A percentile compares a stretch with the other conserved stretches of the same genome.
Conservation (phyloP, 1,139 yeast species). For the Yamadazyma dendronema region DNA sequence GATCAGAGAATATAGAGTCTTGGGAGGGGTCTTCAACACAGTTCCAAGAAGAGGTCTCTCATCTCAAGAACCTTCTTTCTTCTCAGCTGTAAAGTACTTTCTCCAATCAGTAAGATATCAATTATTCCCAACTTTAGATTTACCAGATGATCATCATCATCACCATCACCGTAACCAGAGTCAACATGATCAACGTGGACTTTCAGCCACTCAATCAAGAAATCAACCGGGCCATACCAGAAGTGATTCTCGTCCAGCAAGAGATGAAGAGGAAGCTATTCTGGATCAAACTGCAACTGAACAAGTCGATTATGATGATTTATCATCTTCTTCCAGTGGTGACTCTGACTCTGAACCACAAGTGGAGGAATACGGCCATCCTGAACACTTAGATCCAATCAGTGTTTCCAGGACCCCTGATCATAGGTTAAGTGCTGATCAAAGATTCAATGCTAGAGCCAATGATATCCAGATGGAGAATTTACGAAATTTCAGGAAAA, state of each 20-base stretch:
- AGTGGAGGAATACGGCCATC: background rate
- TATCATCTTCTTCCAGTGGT: slow-evolving; percentile 1
- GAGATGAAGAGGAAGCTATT: slow-evolving; percentile 11
- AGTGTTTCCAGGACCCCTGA: background rate
- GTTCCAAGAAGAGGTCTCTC: slow-evolving; percentile 19
- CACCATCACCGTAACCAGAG: background rate
- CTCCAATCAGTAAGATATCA: slow-evolving; percentile 21
- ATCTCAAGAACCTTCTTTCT: slow-evolving; percentile 33
- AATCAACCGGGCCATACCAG: too few species aligned
- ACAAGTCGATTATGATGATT: slow-evolving; percentile 6
- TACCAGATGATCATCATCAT: slow-evolving; percentile 18
- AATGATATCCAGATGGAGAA: slow-evolving; percentile 56
- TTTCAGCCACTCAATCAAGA: background rate
- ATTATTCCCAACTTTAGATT: slow-evolving; percentile 28
- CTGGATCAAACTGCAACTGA: background rate
- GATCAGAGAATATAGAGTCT: slow-evolving; percentile 53
- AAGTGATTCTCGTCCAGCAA: background rate
- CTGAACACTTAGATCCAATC: slow-evolving; percentile 1
- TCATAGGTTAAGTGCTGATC: slow-evolving; percentile 1
- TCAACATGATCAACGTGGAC: background rate
- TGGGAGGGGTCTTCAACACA: slow-evolving; percentile 47
- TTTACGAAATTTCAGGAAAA: slow-evolving; percentile 54
- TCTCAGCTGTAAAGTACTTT: slow-evolving; percentile 34
- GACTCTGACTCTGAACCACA: too few species aligned
- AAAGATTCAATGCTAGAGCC: slow-evolving; percentile 3